Conservation (phyloP, 2,329 filamentous ascomycete genomes). For the Phyllosticta citribraziliensis region DNA sequence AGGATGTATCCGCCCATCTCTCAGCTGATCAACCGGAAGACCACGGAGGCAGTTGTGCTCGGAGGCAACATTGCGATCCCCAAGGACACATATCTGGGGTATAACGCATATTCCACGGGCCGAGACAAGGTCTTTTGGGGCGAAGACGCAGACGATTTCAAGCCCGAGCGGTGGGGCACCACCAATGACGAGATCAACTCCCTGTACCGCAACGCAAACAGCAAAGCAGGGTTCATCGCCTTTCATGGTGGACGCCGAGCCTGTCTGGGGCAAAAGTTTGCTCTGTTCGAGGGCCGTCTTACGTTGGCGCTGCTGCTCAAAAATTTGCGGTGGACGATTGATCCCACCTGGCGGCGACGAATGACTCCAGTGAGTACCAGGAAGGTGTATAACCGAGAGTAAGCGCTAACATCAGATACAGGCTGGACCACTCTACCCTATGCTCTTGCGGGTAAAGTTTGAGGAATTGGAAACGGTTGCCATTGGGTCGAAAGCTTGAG, state of each 20-base stretch:
- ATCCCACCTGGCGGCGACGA: slow-evolving; percentile 22
- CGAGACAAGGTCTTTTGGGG: slow-evolving; percentile 21
- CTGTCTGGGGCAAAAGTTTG: slow-evolving; percentile 34
- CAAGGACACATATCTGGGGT: slow-evolving; percentile 18
- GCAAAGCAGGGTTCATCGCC: slow-evolving; percentile 31
- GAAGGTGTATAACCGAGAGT: neutral
- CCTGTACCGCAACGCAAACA: slow-evolving; percentile 26
- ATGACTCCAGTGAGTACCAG: slow-evolving; percentile 25
- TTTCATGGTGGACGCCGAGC: slow-evolving; percentile 34
- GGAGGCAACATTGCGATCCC: slow-evolving; percentile 17
- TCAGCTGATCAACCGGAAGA: slow-evolving; percentile 39
- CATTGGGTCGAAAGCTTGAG: neutral
- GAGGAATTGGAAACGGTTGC: neutral
- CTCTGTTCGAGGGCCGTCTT: slow-evolving; percentile 28
- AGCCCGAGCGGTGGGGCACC: slow-evolving; percentile 31
- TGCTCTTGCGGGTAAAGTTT: neutral
- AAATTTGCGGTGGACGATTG: slow-evolving; percentile 21
- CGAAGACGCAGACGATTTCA: slow-evolving; percentile 25
- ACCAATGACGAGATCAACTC: slow-evolving; percentile 26
- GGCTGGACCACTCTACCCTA: slow-evolving; percentile 3
- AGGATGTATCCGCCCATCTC: slow-evolving; percentile 41
- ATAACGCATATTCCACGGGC: slow-evolving; percentile 21
- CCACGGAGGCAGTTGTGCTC: slow-evolving; percentile 21
- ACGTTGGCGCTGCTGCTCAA: slow-evolving; percentile 25
- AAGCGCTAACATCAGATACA: neutral